Conservation (phyloP, 2,329 filamentous ascomycete species). For the Arthroderma sp. region DNA sequence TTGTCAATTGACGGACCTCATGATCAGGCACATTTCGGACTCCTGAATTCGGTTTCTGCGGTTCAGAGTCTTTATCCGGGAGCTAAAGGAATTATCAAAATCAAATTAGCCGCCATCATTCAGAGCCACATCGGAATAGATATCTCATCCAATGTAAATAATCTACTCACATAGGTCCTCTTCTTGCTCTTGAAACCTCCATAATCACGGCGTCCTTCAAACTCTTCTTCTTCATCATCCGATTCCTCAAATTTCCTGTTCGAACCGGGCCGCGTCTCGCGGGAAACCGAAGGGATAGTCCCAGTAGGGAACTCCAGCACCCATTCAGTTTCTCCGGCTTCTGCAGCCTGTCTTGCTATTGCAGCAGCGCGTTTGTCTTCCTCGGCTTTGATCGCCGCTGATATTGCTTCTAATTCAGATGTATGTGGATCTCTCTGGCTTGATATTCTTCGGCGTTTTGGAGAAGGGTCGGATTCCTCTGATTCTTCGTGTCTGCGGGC, state of each 20-base stretch:
- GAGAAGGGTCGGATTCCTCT: constrained; percentile 21
- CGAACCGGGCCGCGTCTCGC: neutral
- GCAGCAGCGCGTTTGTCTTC: constrained; percentile 29
- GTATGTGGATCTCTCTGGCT: constrained; percentile 11
- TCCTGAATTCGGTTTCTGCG: too few species aligned
- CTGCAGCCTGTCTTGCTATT: constrained; percentile 27
- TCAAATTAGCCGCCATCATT: too few species aligned
- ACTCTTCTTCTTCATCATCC: constrained; percentile 16
- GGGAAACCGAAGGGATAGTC: constrained; percentile 5
- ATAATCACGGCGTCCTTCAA: constrained; percentile 24
- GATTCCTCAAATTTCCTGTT: neutral
- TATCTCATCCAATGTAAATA: too few species aligned
- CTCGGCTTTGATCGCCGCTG: constrained; percentile 28
- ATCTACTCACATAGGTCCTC: constrained; percentile 10
- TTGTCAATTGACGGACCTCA: too few species aligned
- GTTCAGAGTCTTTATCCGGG: too few species aligned
- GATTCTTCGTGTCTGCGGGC: constrained; percentile 36
- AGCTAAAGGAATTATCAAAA: too few species aligned
- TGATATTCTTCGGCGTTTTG: constrained; percentile 26
- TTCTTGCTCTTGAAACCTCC: constrained; percentile 28
- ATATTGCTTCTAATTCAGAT: constrained; percentile 28
- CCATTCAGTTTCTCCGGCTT: constrained; percentile 34
- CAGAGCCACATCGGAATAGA: too few species aligned
- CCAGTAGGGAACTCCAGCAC: constrained; percentile 23
- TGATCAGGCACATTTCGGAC: too few species aligned